phyloP scores from a whole-genome alignment of 441 rosid genomes.

The Gossypium gossypioides region DNA sequence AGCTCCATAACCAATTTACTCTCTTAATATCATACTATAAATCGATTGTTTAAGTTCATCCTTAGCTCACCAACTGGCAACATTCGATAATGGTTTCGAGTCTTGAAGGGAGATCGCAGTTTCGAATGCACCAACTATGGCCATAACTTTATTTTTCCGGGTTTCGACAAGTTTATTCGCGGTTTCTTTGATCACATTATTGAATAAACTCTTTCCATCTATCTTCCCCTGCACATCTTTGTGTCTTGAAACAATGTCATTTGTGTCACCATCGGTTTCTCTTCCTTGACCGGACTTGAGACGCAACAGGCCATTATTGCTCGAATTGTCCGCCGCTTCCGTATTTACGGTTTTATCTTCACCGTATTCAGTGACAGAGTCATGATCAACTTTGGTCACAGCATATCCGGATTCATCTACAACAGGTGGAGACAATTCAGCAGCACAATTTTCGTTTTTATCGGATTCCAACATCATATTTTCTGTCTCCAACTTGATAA shows the following conservation, averaged over 20 bases:
- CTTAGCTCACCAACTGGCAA: slow-evolving; percentile 15
- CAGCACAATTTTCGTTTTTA: slow-evolving; percentile 27
- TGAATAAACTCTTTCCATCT: slow-evolving; percentile 44
- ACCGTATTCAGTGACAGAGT: slow-evolving; percentile 28
- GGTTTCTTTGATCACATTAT: slow-evolving; percentile 83
- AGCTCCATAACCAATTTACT: too few relatives aligned
- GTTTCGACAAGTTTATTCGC: slow-evolving; percentile 66
- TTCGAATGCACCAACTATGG: slow-evolving; percentile 90
- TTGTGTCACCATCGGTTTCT: slow-evolving; percentile 25
- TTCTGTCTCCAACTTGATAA: slow-evolving; percentile 42
- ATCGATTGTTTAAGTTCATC: slow-evolving; percentile 12
- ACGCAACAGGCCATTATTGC: slow-evolving; percentile 42
- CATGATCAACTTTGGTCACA: slow-evolving; percentile 34
- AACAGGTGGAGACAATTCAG: slow-evolving; percentile 21
- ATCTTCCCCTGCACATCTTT: slow-evolving; percentile 50
- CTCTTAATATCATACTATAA: neutral
- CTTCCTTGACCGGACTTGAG: slow-evolving; percentile 59
- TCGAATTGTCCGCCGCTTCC: slow-evolving; percentile 21
- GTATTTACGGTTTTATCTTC: slow-evolving; percentile 27
- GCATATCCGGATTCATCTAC: slow-evolving; percentile 28
- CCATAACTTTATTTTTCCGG: slow-evolving; percentile 80
- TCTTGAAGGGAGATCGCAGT: slow-evolving; percentile 82
- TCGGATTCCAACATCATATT: slow-evolving; percentile 33
- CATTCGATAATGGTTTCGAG: slow-evolving; percentile 29
- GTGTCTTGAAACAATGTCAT: slow-evolving; percentile 41